Base-by-base conservation (phyloP, 805 yeast species). In the Kodamaea restingae region DNA sequence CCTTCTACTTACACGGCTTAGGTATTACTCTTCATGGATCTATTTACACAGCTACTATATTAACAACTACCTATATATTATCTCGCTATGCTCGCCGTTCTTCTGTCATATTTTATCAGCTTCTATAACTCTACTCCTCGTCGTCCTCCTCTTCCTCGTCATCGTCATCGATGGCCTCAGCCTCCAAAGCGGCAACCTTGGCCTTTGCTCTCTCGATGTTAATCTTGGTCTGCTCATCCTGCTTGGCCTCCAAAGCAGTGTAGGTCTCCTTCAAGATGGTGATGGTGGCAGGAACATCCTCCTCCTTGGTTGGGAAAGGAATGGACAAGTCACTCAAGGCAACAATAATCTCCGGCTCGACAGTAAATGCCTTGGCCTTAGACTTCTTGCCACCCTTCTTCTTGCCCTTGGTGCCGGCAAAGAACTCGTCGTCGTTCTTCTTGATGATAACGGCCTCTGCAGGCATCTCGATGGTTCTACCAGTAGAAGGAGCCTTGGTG, bases 271-370 rank as follows among this genome's bases (percentile, higher is more conserved):
- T 78, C 64, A 91, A 78, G 49, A 78, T 70, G 38, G 71, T 78
- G 54, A 85, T 63, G 46, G 91, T 78, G 32, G 65, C 63, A 22
- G 82, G 71, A 48, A 83, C 80, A 39, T 85, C 91, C 12, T 81
- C 93, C 47, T 76, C 67, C 51, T 80, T 74, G 44, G 82, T 71
- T 58, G 98, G 98, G 46, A 90, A 76, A 34, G 84, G 71, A 48
- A 91, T 75, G 40, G 80, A 79, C 56, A 91, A 76, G 55, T 84
- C 84, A 46, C 86, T 73, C 52, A 93, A 76, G 39, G 84, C 75
- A 46, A 82, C 80, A 52, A 91, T 81, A 45, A 87, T 74, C 46
- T 81, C 84, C 39, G 95, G 84, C 59, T 88, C 91, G 51, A 93
- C 75, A 41, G 81, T 73, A 60, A 88, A 81, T 61, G 65, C 67